Evolutionary conservation across 805 yeast genomes (phyloP).

Genomic region (Wickerhamomyces xylosicus): DNA sequence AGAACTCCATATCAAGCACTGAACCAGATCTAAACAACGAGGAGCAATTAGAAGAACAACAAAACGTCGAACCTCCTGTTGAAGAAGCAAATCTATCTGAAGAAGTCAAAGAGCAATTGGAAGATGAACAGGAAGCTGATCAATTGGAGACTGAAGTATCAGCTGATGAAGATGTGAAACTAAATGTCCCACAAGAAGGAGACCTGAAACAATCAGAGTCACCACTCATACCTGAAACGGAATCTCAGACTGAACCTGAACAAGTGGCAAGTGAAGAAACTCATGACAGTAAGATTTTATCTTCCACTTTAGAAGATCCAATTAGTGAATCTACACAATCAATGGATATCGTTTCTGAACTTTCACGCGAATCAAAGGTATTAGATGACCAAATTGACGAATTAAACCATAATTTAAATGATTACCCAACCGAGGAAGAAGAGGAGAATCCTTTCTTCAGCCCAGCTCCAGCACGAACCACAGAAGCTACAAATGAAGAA

Average conservation of each 20-base stretch:
- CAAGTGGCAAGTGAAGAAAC: constrained; percentile 7
- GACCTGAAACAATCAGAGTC: neutral
- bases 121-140: neutral
- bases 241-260: neutral
- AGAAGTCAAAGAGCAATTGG: neutral
- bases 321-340: constrained; percentile 12
- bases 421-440: constrained; percentile 5
- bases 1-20: too few species aligned
- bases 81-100: too few species aligned
- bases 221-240: neutral
- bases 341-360: constrained; percentile 5
- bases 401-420: constrained; percentile 12
- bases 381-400: constrained; percentile 11
- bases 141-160: neutral
- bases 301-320: constrained; percentile 2
- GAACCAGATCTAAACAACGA: constrained; percentile 1
- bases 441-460: neutral
- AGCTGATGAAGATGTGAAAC: neutral
- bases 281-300: neutral
- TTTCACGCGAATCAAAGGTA: constrained; percentile 8
- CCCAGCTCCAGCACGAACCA: neutral
- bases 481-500: neutral
- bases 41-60: neutral
- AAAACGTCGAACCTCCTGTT: neutral
- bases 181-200: neutral